These are phyloP conservation scores for Lichtheimia ramosa DNA, from an alignment of 371 early-diverging fungal species.

Conservation along the genomic window DNA sequence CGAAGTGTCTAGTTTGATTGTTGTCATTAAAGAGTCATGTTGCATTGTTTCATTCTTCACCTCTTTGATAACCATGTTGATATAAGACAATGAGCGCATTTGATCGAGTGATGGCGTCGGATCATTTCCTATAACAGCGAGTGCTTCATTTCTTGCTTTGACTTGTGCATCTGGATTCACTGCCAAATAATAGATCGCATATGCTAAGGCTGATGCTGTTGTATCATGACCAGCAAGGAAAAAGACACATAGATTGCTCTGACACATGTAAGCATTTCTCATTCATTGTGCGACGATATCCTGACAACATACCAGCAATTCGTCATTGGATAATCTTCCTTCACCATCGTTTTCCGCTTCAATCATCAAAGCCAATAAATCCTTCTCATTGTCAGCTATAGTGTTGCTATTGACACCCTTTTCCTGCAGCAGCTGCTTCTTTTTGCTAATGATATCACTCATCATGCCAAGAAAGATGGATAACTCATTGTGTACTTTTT, in stretches of 20 bases:
- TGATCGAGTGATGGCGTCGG: constrained; percentile 8
- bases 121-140: constrained; percentile 10
- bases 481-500: constrained; percentile 31
- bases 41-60: background rate
- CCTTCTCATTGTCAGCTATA: constrained; percentile 43
- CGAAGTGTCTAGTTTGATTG: constrained; percentile 16
- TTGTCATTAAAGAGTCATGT: background rate
- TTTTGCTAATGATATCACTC: constrained; percentile 33
- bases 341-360: constrained; percentile 39
- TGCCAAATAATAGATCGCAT: constrained; percentile 33
- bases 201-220: constrained; percentile 25
- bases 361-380: constrained; percentile 58
- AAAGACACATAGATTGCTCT: constrained; percentile 21
- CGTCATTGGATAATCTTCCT: constrained; percentile 37
- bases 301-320: constrained; percentile 19
- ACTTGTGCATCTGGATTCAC: constrained; percentile 20
- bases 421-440: constrained; percentile 8
- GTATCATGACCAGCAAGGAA: constrained; percentile 37
- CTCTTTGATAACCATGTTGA: constrained; percentile 16
- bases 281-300: background rate
- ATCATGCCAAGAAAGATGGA: constrained; percentile 31
- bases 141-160: constrained; percentile 19
- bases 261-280: background rate
- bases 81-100: constrained; percentile 6
- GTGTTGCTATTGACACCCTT: constrained; percentile 1